Base-by-base conservation (phyloP, 23 red algal genomes). In the Gracilaria domingensis region DNA sequence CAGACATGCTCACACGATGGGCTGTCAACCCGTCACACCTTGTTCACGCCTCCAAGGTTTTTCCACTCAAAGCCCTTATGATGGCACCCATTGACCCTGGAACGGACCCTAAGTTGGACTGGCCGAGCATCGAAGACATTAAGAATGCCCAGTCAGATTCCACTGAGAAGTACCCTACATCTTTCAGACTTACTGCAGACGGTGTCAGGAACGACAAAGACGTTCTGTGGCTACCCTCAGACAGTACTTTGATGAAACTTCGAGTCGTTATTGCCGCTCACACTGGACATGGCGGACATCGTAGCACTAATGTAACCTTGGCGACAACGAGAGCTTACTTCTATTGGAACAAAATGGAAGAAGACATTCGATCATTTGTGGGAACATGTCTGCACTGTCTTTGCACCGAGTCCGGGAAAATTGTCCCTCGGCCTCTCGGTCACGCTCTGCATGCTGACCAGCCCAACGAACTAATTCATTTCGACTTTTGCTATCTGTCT, bases 371-470 rank as follows among this genome's bases (percentile, higher is more conserved):
- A 28, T 42, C 20, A 28, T 87, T 87, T 61, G 83, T 86, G 18
- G 44, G 33, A 2, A 70, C 83, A 7, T 87, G 83, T 37, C 60
- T 87, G 33, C 83, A 87, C 28, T 87, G 83, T 56, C 40, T 74
- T 17, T 73, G 62, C 53, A 75, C 61, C 16, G 51, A 70, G 3
- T 5, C 64, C 4, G 83, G 62, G 7, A 74, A 48, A 38, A 55
- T 74, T 21, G 40, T 73, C 48, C 66, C 62, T 4, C 33, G 83
- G 3, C 83, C 83, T 36, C 47, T 87, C 2, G 61, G 64, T 20
- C 28, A 45, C 42, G 42, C 42, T 11, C 11, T 45, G 42, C 42
- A 45, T 11, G 4, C 42, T 11, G 58, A 64, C 6, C 58, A 66
- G 21, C 50, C 80, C 6, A 84, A 84, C 21, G 53, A 84, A 13